Evolutionary conservation across 306 rosid genomes (phyloP).

Genomic region (Corylus heterophylla): DNA sequence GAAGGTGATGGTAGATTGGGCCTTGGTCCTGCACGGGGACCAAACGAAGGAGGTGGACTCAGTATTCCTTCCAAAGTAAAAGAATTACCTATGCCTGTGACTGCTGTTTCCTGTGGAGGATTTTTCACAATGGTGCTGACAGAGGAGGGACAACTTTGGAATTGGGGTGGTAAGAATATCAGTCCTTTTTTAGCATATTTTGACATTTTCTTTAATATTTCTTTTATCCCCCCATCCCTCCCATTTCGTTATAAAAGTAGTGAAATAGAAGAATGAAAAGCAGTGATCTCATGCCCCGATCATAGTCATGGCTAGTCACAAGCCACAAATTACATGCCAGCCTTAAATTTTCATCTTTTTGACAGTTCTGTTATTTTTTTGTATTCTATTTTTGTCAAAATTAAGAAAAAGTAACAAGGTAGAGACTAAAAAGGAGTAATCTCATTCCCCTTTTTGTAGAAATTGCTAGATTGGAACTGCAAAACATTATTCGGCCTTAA

Average conservation of each 20-base stretch:
- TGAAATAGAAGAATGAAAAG: conserved; percentile 1
- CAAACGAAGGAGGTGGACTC: conserved; percentile 87
- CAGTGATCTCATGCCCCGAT: neutral
- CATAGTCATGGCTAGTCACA: neutral
- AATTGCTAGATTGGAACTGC: neutral
- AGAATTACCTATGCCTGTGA: conserved; percentile 62
- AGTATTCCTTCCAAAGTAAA: conserved; percentile 77
- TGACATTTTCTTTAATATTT: neutral
- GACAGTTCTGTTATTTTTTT: neutral
- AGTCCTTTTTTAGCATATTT: neutral
- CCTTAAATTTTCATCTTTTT: neutral
- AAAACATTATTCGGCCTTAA: conserved; percentile 6
- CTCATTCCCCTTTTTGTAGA: neutral
- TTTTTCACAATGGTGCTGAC: conserved; percentile 81
- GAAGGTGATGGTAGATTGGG: conserved; percentile 98
- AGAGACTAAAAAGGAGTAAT: neutral
- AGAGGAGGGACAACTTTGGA: conserved; percentile 78
- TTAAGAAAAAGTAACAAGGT: neutral
- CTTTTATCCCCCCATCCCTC: neutral
- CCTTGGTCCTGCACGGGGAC: conserved; percentile 89
- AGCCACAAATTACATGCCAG: neutral
- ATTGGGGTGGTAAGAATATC: conserved; percentile 80
- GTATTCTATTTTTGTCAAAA: neutral
- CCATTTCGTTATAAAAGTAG: neutral
- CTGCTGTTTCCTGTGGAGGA: conserved; percentile 92